A percentile compares a stretch with the other conserved stretches of the same genome.
Conservation (phyloP, 164 flowering plant species). For the Nymphaea thermarum region DNA sequence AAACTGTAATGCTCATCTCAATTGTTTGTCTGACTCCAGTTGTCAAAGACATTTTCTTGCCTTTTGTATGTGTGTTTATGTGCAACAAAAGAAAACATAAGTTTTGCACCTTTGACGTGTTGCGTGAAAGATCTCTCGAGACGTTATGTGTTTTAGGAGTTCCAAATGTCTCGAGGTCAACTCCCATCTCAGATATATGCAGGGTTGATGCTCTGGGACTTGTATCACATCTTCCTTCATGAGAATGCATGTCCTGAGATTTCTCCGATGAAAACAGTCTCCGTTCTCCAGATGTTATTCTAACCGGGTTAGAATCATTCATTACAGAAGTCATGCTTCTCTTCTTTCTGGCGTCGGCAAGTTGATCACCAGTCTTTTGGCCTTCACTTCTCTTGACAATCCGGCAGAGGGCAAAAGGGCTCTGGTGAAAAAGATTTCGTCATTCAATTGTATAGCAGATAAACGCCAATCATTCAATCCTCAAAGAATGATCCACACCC, state of each 20-base stretch:
- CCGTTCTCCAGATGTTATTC: conserved; percentile 21
- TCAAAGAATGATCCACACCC: background rate
- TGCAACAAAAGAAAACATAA: background rate
- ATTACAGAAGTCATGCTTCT: conserved; percentile 24
- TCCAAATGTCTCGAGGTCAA: conserved; percentile 11
- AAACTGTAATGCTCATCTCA: background rate
- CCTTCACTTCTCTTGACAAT: conserved; percentile 49
- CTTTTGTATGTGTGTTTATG: background rate
- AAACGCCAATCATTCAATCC: background rate
- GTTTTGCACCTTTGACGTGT: background rate
- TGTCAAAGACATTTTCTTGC: background rate
- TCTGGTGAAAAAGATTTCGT: conserved; percentile 23
- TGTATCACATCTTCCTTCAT: conserved; percentile 30
- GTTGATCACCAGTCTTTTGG: conserved; percentile 19
- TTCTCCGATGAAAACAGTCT: conserved; percentile 16
- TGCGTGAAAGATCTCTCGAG: background rate
- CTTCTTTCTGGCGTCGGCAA: conserved; percentile 31
- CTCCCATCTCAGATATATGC: conserved; percentile 18
- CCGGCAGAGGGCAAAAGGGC: conserved; percentile 77
- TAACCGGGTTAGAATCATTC: conserved; percentile 14
- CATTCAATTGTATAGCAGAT: background rate
- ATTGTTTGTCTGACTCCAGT: background rate
- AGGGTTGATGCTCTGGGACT: conserved; percentile 31
- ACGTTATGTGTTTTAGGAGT: background rate
- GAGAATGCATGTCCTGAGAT: conserved; percentile 17